Percentiles rank a stretch among this genome's conserved stretches.
These are phyloP conservation scores for Botryobasidium botryosum DNA, from an alignment of 768 basidiomycete genomes.

Conservation along the genomic window DNA sequence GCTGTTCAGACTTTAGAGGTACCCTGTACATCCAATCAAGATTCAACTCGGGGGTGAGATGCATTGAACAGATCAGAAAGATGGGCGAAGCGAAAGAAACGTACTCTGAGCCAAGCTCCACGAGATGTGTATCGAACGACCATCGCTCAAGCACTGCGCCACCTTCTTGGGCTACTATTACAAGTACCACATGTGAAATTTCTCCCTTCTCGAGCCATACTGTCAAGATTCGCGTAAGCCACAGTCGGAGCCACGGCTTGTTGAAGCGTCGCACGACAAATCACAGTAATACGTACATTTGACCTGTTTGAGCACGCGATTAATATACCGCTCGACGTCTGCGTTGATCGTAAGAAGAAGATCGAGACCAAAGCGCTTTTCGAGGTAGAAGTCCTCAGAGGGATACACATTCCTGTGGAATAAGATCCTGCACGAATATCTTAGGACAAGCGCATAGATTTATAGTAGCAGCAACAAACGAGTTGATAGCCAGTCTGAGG, in stretches of 20 bases:
- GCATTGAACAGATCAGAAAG: background rate
- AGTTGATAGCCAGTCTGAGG: too few relatives aligned
- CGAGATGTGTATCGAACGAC: background rate
- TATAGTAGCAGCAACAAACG: too few relatives aligned
- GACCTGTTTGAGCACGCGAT: background rate
- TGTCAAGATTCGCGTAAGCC: background rate
- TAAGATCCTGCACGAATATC: background rate
- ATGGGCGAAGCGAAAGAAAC: background rate
- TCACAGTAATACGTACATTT: background rate
- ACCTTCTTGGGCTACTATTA: background rate
- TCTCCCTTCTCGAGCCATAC: background rate
- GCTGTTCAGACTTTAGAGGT: background rate
- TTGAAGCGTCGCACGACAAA: background rate
- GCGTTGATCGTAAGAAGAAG: background rate
- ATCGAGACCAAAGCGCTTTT: constrained; percentile 4
- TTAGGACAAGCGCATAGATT: too few relatives aligned
- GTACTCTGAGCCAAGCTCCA: background rate
- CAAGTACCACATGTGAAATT: background rate
- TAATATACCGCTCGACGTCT: background rate
- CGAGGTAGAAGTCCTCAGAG: background rate
- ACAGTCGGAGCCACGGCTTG: background rate
- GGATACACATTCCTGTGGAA: constrained; percentile 2
- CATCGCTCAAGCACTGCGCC: background rate
- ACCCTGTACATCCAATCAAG: background rate
- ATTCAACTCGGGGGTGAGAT: background rate